A percentile compares a stretch with the other conserved stretches of the same genome.
Evolutionary conservation across 2,329 filamentous ascomycete genomes (phyloP).

Genomic region (Hypocrella siamensis): DNA sequence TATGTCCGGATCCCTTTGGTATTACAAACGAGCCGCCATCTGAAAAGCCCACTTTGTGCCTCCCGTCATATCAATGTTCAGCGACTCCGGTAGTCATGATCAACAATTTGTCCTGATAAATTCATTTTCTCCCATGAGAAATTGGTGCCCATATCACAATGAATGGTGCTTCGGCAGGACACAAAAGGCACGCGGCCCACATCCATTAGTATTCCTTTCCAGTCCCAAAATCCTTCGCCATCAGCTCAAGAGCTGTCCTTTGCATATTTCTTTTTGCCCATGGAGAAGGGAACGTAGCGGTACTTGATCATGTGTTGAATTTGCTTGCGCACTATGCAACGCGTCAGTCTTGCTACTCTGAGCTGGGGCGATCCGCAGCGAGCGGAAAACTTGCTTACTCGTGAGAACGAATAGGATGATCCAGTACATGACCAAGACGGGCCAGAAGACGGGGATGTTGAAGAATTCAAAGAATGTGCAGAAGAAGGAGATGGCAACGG

Average conservation of each 20-base stretch:
- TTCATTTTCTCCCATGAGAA: too few relatives aligned
- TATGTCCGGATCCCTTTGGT: too few relatives aligned
- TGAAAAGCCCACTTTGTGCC: too few relatives aligned
- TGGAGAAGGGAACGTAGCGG: constrained; percentile 86
- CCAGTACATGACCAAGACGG: constrained; percentile 96
- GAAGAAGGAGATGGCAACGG: constrained; percentile 64
- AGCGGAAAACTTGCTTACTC: constrained; percentile 44
- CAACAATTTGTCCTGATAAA: too few relatives aligned
- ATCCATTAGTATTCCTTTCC: too few relatives aligned
- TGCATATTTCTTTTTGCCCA: constrained; percentile 73
- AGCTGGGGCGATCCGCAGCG: not conserved
- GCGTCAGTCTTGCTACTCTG: not conserved
- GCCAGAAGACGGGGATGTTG: constrained; percentile 98
- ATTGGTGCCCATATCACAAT: too few relatives aligned
- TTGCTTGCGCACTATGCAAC: constrained; percentile 75
- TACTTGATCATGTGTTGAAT: constrained; percentile 99
- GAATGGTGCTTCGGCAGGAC: too few relatives aligned
- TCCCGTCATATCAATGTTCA: too few relatives aligned
- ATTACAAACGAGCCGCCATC: too few relatives aligned
- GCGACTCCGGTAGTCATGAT: too few relatives aligned
- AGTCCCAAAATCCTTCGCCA: too few relatives aligned
- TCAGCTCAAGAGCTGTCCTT: constrained; percentile 38
- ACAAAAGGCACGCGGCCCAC: too few relatives aligned
- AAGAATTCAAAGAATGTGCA: constrained; percentile 93
- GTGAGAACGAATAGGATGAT: constrained; percentile 90